Conservation (phyloP, 805 yeast genomes). For the Spathaspora girioi region DNA sequence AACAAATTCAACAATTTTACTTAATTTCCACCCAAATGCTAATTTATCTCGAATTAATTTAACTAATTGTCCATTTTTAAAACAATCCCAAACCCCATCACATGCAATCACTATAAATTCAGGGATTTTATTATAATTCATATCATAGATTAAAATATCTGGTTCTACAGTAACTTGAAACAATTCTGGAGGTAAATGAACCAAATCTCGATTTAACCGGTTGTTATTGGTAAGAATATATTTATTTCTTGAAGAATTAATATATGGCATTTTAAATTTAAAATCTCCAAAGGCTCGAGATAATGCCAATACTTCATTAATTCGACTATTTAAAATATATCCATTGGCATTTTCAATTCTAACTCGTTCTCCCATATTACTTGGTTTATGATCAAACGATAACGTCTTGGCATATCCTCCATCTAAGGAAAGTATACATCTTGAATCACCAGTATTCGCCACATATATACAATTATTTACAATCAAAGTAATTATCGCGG, state of each 20-base stretch:
- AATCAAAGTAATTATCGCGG: constrained; percentile 33
- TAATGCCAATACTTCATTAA: constrained; percentile 41
- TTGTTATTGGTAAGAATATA: constrained; percentile 23
- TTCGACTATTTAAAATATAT: constrained; percentile 32
- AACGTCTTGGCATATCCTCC: constrained; percentile 67
- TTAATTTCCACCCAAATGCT: constrained; percentile 52
- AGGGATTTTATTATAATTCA: constrained; percentile 15
- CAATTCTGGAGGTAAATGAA: constrained; percentile 40
- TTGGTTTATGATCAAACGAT: constrained; percentile 43
- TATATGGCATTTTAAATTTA: constrained; percentile 37
- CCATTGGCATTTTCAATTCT: constrained; percentile 41
- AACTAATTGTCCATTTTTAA: constrained; percentile 52
- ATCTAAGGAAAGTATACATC: constrained; percentile 53
- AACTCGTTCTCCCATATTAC: constrained; percentile 40
- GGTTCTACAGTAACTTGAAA: constrained; percentile 44
- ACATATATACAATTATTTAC: constrained; percentile 43
- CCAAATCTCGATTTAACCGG: constrained; percentile 20
- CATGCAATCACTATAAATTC: constrained; percentile 43
- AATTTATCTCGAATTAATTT: constrained; percentile 54
- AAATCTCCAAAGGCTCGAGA: constrained; percentile 45
- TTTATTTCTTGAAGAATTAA: constrained; percentile 27
- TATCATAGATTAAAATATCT: constrained; percentile 36
- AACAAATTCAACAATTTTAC: constrained; percentile 55
- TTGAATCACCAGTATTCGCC: constrained; percentile 75
- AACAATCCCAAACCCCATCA: constrained; percentile 48